A percentile compares a stretch with the other conserved stretches of the same genome.
Evolutionary conservation across 2,329 filamentous ascomycete genomes (phyloP).

Genomic region (Xenoacremonium recifei): DNA sequence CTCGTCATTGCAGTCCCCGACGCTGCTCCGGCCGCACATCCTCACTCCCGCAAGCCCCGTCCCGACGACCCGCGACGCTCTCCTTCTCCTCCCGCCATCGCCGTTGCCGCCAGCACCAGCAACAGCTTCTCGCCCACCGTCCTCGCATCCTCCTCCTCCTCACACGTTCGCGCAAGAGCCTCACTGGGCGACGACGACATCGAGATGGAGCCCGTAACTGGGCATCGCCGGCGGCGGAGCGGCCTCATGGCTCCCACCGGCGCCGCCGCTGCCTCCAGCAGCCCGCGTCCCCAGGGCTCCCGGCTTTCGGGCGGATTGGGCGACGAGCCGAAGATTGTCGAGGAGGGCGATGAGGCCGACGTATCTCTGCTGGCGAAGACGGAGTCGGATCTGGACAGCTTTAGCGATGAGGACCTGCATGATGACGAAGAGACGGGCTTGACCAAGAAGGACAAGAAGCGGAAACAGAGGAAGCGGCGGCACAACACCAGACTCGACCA

Average conservation of each 20-base stretch:
- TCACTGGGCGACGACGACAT: conserved; percentile 38
- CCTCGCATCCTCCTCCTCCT: conserved; percentile 10
- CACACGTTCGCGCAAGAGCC: conserved; percentile 9
- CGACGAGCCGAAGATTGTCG: conserved; percentile 47
- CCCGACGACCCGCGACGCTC: neutral
- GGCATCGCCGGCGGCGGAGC: conserved; percentile 56
- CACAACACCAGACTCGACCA: conserved; percentile 69
- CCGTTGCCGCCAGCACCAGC: conserved; percentile 5
- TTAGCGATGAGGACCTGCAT: conserved; percentile 70
- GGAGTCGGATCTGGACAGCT: conserved; percentile 49
- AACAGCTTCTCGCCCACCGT: conserved; percentile 4
- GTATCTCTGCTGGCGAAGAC: conserved; percentile 26
- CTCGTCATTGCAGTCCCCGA: neutral
- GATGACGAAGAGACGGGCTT: conserved; percentile 91
- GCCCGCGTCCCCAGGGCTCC: conserved; percentile 22
- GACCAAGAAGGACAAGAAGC: conserved; percentile 68
- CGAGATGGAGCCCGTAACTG: conserved; percentile 56
- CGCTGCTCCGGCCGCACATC: neutral
- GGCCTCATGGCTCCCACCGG: conserved; percentile 46
- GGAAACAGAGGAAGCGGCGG: conserved; percentile 64
- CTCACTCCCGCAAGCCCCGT: neutral
- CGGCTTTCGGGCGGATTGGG: conserved; percentile 24
- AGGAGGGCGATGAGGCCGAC: conserved; percentile 35
- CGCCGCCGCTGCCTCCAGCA: conserved; percentile 25
- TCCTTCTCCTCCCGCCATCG: conserved; percentile 4